These are phyloP conservation scores for Botrytis porri DNA, from an alignment of 2,329 filamentous ascomycete species.

Conservation along the genomic window DNA sequence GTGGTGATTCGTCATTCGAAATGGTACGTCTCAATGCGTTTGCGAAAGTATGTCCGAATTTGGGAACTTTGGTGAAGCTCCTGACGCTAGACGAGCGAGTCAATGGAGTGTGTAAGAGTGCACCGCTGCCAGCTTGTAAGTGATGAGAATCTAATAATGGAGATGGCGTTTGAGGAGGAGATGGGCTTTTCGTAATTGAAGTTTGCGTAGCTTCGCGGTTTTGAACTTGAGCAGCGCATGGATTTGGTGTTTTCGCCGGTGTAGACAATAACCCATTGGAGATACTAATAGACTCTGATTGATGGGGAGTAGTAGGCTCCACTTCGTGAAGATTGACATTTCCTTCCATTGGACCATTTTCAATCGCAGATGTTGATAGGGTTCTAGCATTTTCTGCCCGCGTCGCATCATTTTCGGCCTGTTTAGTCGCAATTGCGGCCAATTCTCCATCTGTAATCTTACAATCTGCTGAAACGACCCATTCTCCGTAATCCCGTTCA, in stretches of 20 bases:
- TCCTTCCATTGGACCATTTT: background rate
- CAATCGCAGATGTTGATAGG: background rate
- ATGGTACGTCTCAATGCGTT: constrained; percentile 16
- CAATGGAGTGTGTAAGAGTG: background rate
- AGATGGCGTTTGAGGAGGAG: constrained; percentile 16
- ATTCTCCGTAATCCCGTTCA: constrained; percentile 74
- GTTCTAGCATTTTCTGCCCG: constrained; percentile 19
- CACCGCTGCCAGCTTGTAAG: background rate
- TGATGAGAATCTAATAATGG: background rate
- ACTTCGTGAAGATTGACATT: background rate
- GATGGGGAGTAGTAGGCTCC: background rate
- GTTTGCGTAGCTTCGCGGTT: background rate
- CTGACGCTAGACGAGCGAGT: constrained; percentile 11
- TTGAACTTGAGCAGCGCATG: background rate
- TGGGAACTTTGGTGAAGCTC: constrained; percentile 8
- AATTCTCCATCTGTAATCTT: constrained; percentile 68
- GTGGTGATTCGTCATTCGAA: constrained; percentile 7
- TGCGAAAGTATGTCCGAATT: constrained; percentile 16
- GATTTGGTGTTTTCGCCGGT: constrained; percentile 6
- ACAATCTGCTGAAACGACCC: constrained; percentile 75
- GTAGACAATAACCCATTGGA: background rate
- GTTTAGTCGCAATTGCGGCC: constrained; percentile 33
- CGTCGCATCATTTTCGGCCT: constrained; percentile 35
- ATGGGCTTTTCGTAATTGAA: constrained; percentile 7
- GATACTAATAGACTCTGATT: background rate